Conservation (phyloP, 2,329 filamentous ascomycete genomes). For the Didymella arachidicola region DNA sequence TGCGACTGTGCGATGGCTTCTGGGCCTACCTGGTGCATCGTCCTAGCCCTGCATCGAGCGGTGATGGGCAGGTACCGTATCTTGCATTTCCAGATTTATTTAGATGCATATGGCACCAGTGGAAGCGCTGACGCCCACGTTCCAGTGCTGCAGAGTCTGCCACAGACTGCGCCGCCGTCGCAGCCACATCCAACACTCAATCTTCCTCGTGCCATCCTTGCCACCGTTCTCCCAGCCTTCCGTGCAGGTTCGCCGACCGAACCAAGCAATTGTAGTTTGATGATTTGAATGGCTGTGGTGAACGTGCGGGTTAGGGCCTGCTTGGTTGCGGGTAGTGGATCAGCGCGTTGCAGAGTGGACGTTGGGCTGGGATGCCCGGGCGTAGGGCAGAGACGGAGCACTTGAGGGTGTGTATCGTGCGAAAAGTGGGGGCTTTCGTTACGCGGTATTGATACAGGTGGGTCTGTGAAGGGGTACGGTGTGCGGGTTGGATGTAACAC, state of each 20-base stretch:
- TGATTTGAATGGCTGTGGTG: conserved; percentile 5
- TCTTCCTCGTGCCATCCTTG: background rate
- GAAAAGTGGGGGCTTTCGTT: conserved; percentile 12
- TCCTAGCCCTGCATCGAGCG: conserved; percentile 2
- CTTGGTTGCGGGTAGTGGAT: conserved; percentile 15
- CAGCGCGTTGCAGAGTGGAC: conserved; percentile 5
- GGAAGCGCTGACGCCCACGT: conserved; percentile 4
- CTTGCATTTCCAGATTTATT: background rate
- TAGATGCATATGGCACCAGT: background rate
- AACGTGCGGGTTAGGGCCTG: conserved; percentile 20
- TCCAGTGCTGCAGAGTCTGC: background rate
- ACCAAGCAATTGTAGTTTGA: background rate
- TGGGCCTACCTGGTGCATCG: background rate
- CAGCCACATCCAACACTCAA: conserved; percentile 2
- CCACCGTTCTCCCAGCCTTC: background rate
- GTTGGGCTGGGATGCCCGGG: conserved; percentile 22
- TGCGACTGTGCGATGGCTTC: background rate
- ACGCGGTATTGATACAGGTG: conserved; percentile 18
- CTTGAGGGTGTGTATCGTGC: background rate
- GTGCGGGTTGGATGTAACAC: background rate
- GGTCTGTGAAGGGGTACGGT: conserved; percentile 4
- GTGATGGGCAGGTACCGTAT: background rate
- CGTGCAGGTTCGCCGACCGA: conserved; percentile 2
- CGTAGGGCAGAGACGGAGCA: conserved; percentile 10
- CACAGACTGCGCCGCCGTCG: background rate